A percentile compares a stretch with the other conserved stretches of the same genome.
Conservation (phyloP, 805 yeast genomes). For the Jamesozyma rosinii region DNA sequence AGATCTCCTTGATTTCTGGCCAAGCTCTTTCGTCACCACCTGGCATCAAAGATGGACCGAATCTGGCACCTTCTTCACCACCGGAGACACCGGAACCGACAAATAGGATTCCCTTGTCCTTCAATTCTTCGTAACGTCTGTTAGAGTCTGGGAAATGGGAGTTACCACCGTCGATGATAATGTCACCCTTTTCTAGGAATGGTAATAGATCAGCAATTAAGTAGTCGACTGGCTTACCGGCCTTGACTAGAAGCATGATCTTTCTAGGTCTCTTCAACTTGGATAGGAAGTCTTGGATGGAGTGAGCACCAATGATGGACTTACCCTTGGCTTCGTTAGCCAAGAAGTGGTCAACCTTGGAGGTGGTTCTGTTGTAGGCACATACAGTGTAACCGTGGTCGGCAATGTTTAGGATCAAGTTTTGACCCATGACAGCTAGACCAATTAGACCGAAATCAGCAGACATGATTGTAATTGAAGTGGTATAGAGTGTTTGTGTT, state of each 20-base stretch:
- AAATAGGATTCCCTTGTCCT: slow-evolving; percentile 75
- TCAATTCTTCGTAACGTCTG: slow-evolving; percentile 89
- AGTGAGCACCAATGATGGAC: slow-evolving; percentile 90
- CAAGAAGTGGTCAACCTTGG: slow-evolving; percentile 90
- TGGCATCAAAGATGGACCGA: slow-evolving; percentile 98
- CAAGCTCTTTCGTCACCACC: slow-evolving; percentile 98
- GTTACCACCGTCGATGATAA: slow-evolving; percentile 99
- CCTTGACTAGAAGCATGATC: slow-evolving; percentile 87
- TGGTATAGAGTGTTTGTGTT: too few species aligned
- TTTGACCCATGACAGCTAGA: slow-evolving; percentile 99
- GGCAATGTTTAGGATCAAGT: slow-evolving; percentile 93
- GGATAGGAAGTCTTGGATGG: slow-evolving; percentile 75
- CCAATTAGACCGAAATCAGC: slow-evolving; percentile 97
- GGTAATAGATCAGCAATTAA: slow-evolving; percentile 85
- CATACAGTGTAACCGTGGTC: slow-evolving; percentile 98
- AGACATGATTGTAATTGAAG: slow-evolving; percentile 8
- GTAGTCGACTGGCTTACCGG: slow-evolving; percentile 89
- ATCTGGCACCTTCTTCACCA: slow-evolving; percentile 99
- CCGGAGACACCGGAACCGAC: slow-evolving; percentile 99
- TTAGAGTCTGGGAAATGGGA: slow-evolving; percentile 98
- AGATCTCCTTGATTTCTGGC: slow-evolving; percentile 95
- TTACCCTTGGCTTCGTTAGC: slow-evolving; percentile 96
- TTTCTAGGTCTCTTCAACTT: slow-evolving; percentile 96
- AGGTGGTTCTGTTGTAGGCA: slow-evolving; percentile 94
- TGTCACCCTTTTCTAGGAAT: slow-evolving; percentile 89